phyloP scores from a whole-genome alignment of 148 eudicot species.

The Polygonum maritimum region DNA sequence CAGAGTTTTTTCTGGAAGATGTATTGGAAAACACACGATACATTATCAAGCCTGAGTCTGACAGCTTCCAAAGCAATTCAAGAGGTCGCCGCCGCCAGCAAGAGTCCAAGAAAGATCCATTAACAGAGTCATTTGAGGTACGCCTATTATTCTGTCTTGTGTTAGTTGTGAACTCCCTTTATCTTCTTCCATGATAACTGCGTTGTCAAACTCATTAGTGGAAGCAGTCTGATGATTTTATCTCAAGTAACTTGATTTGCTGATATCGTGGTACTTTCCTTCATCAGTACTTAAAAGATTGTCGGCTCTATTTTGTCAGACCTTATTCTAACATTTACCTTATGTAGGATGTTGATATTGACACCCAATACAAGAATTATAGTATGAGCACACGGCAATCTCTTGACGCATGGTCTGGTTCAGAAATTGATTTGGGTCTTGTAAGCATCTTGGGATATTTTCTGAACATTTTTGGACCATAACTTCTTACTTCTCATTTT shows the following conservation, averaged over 20 bases:
- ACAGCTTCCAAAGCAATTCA: constrained; percentile 46
- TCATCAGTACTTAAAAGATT: neutral
- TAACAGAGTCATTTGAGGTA: constrained; percentile 77
- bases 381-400: constrained; percentile 58
- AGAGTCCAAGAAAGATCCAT: constrained; percentile 73
- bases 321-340: neutral
- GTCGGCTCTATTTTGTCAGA: neutral
- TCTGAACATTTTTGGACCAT: neutral
- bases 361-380: constrained; percentile 60
- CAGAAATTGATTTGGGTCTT: constrained; percentile 75
- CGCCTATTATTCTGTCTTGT: constrained; percentile 11
- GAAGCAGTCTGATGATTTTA: neutral
- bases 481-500: neutral
- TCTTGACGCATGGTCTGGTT: constrained; percentile 90
- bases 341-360: constrained; percentile 63
- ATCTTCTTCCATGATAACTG: constrained; percentile 2
- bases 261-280: neutral
- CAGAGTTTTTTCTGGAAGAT: constrained; percentile 82
- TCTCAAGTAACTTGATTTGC: neutral
- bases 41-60: constrained; percentile 41
- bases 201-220: neutral
- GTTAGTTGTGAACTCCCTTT: constrained; percentile 1
- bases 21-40: constrained; percentile 83
- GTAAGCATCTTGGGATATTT: constrained; percentile 36
- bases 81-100: constrained; percentile 58